Base-by-base conservation (phyloP, 2,329 filamentous ascomycete species). In the Fusarium tanahbumbuense region DNA sequence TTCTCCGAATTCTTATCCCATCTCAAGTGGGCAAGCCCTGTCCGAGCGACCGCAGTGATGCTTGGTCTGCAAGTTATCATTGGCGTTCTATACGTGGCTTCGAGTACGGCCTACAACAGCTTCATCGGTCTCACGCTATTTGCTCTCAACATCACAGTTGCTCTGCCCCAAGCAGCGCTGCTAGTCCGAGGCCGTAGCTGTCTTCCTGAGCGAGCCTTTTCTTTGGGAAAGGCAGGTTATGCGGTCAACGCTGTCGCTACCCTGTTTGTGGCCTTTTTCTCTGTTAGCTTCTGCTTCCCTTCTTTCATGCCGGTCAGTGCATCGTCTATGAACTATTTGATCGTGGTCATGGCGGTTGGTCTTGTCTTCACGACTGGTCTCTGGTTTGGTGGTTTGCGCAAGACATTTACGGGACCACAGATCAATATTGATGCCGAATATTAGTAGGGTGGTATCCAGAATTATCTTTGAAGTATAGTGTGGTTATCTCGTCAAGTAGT, bases 11-110 rank as follows among this genome's bases (percentile, higher is more conserved):
- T 65, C 34, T 23, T 75, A 16, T 68, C 61, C 1, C 72, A 70
- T n/a, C 68, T 75, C 13, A 47, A 66, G 22, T 64, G 67, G 60
- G 68, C 73, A 2, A 75, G 67, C 34, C 72, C 72, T 10, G 70
- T 74, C 8, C 56, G 73, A 40, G 72, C 72, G 9, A 65, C 68
- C 3, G 75, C 75, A 15, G 66, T 74, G 16, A 76, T 77, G 61
- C 71, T 77, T 5, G 71, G 56, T 23, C 56, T 77, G n/a, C 70
- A 77, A 54, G 73, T 73, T 13, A 46, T 75, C 3, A 62, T 75
- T 5, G 73, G 73, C 11, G 62, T 75, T 10, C 49, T 75, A 3
- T 75, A 75, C 9, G 65, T 75, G 9, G 68, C 69, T 2, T 75
- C 73, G 1, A 63, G 64, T 2, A 75, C 73, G 0, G 73, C 73